Percentiles rank a stretch among this genome's conserved stretches.
Evolutionary conservation across 495 filamentous ascomycete genomes (phyloP).

Genomic region (Neohortaea acidophila): DNA sequence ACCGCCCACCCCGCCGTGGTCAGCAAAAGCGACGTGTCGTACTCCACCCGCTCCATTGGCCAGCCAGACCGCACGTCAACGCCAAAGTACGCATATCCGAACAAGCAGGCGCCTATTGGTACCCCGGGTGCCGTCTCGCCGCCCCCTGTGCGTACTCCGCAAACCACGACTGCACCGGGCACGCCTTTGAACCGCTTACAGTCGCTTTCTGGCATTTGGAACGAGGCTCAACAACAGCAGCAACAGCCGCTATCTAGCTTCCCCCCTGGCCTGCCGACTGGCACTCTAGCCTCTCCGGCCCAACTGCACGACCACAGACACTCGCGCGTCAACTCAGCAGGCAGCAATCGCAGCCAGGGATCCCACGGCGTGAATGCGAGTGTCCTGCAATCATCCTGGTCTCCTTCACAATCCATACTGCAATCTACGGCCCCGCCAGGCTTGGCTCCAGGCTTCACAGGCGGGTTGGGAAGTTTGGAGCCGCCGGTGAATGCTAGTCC

Average conservation of each 20-base stretch:
- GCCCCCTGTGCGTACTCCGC: slow-evolving; percentile 3
- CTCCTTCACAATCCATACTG: neutral
- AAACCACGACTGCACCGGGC: neutral
- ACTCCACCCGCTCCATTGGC: neutral
- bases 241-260: slow-evolving; percentile 3
- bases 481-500: slow-evolving; percentile 4
- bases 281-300: slow-evolving; percentile 8
- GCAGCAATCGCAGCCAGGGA: slow-evolving; percentile 9
- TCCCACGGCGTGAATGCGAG: no score
- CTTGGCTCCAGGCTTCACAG: neutral
- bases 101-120: slow-evolving; percentile 5
- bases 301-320: slow-evolving; percentile 2
- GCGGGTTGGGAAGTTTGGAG: slow-evolving; percentile 7
- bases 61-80: neutral
- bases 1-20: slow-evolving; percentile 10
- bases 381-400: no score
- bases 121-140: neutral
- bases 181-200: slow-evolving; percentile 5
- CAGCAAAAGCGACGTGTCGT: slow-evolving; percentile 7
- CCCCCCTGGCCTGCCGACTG: slow-evolving; percentile 10
- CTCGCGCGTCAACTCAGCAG: slow-evolving; percentile 15
- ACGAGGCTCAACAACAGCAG: neutral
- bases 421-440: neutral
- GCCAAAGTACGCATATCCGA: neutral
- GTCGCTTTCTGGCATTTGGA: slow-evolving; percentile 10